Base-by-base conservation (phyloP, 2,329 filamentous ascomycete genomes). In the Davidsoniella neocaledoniae region DNA sequence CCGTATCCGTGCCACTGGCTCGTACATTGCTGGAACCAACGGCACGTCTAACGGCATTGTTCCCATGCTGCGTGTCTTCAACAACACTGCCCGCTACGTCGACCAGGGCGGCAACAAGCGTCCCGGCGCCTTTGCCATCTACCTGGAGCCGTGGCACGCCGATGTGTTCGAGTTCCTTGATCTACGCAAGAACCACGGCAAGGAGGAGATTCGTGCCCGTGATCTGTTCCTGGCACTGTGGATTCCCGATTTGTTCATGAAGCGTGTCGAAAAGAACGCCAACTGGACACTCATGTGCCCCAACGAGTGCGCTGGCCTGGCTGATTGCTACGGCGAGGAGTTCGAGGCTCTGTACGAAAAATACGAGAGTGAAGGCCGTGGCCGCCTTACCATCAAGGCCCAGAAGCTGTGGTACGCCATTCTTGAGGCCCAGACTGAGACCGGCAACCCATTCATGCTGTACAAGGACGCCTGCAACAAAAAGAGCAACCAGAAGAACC, bases 401-500 rank as follows among this genome's bases (percentile, higher is more conserved):
- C 91, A 98, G 74, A 98, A 98, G 76, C 81, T 98, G 52, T 98
- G 91, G 91, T 96, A 96, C 64, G 87, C 90, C 57, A 94, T 98
- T 57, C 77, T 98, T 44, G 91, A 98, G 70, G 86, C 91, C 46
- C 91, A 98, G 72, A 96, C 90, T 33, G 91, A 98, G 78, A 98
- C 91, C 43, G 91, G 91, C 59, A 96, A 94, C 68, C 91, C 91
- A 45, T 98, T 94, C 71, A 98, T 98, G 86, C 81, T 96, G 54
- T 98, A 98, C 81, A 98, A 98, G 76, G 91, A 98, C 68, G 77
- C 81, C 61, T 90, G 84, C 79, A 98, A 98, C 78, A 80, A 80
- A 66, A 98, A 98, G 83, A 95, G 88, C 75, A 98, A 98, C 77
- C 91, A 98, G 73, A 96, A 98, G 82, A 98, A 98, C 69, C 76